These are phyloP conservation scores for Lipomyces oligophaga DNA, from an alignment of 805 yeast species.

Conservation along the genomic window DNA sequence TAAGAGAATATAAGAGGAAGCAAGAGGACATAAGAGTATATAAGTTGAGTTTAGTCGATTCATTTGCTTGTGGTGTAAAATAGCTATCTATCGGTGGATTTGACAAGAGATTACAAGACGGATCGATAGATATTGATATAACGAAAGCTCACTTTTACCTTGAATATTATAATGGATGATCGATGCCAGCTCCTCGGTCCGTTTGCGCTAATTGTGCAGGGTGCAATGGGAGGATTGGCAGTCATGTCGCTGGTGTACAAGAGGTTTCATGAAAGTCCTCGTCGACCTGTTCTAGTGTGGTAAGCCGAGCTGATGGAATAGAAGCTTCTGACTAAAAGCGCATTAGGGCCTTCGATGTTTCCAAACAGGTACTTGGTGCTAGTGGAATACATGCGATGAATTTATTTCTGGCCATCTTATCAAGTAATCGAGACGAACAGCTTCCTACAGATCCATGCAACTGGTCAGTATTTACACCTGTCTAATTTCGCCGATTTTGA, in stretches of 20 bases:
- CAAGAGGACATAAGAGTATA: no score
- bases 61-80: no score
- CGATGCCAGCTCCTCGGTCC: conserved; percentile 76
- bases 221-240: conserved; percentile 70
- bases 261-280: conserved; percentile 73
- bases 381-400: conserved; percentile 78
- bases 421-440: conserved; percentile 34
- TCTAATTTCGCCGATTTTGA: background rate
- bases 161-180: conserved; percentile 21
- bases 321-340: background rate
- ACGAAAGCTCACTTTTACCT: no score
- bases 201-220: conserved; percentile 75
- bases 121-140: no score
- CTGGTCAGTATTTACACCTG: conserved; percentile 42
- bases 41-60: no score
- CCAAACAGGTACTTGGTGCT: conserved; percentile 86
- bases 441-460: conserved; percentile 73
- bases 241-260: conserved; percentile 69
- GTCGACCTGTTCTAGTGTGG: conserved; percentile 89
- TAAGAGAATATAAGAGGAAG: no score
- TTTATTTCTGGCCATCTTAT: conserved; percentile 61
- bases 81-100: no score
- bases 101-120: no score
- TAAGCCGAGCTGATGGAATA: conserved; percentile 5
- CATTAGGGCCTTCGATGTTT: conserved; percentile 61